Evolutionary conservation across 192 early-diverging fungal species (phyloP).

Genomic region (Linderina pennispora): DNA sequence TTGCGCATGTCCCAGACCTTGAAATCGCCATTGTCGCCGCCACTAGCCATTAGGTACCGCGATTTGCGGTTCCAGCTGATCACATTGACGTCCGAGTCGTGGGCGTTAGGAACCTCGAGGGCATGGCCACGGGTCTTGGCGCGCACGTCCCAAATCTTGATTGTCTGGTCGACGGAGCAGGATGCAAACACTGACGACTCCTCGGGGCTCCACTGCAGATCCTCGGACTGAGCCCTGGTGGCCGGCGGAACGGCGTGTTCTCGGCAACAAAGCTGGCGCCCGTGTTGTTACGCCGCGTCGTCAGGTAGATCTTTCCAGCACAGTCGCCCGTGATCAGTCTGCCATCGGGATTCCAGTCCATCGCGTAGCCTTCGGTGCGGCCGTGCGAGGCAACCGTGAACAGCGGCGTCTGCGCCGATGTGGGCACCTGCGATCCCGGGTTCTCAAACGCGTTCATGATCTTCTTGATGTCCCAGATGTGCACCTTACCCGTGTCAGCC

Average conservation of each 20-base stretch:
- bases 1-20: slow-evolving; percentile 92
- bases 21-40: slow-evolving; percentile 88
- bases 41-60: slow-evolving; percentile 86
- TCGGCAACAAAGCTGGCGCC: slow-evolving; percentile 65
- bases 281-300: slow-evolving; percentile 56
- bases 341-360: slow-evolving; percentile 84
- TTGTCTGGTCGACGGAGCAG: slow-evolving; percentile 83
- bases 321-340: slow-evolving; percentile 86
- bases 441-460: slow-evolving; percentile 71
- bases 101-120: slow-evolving; percentile 70
- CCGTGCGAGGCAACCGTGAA: slow-evolving; percentile 79
- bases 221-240: slow-evolving; percentile 87
- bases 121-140: slow-evolving; percentile 61
- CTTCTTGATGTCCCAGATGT: slow-evolving; percentile 83
- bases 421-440: slow-evolving; percentile 62
- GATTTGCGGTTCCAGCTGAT: slow-evolving; percentile 90
- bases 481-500: slow-evolving; percentile 94
- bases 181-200: slow-evolving; percentile 90
- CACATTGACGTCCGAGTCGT: slow-evolving; percentile 90
- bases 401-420: slow-evolving; percentile 62
- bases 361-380: slow-evolving; percentile 83
- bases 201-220: slow-evolving; percentile 94
- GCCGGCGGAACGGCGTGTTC: slow-evolving; percentile 66
- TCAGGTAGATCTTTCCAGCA: slow-evolving; percentile 73
- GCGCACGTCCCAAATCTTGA: slow-evolving; percentile 93